Evolutionary conservation across 2,329 filamentous ascomycete genomes (phyloP), one percentile per base, ranked within the genome.

Genomic region (Trichoderma sp.): DNA sequence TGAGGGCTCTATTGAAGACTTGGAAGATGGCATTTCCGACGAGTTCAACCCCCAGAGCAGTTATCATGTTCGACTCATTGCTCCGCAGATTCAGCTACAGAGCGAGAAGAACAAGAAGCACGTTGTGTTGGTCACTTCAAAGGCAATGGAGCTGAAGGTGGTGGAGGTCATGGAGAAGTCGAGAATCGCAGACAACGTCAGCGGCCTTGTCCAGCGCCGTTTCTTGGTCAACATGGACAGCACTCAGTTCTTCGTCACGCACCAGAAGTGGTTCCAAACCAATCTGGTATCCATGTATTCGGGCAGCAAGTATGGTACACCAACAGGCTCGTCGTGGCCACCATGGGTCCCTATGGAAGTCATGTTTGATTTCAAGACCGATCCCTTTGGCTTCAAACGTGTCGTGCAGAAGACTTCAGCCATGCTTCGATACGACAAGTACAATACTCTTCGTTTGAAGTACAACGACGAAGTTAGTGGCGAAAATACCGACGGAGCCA

Each of bases 311-410:
- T 99, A 99, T 76, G 96, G 96, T 47, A 91, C 94, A 35, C 89
- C 92, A 52, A 86, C 88, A 43, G 93, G 93, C 11, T 93, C 94
- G 3, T 90, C 92, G 19, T 99, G 96, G 96, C 96, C 96, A 13
- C 96, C 96, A 0, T 99, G 96, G 96, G 93, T 98, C 58, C 96
- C 96, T 0, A 91, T 99, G 83, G 96, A 99, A 81, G 93, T 97
- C 74, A 97, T 99, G 91, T 97, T 97, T 76, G 94, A 98, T 79
- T 99, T 97, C 79, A 85, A 95, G 72, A 87, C 92, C 6, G 94
- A 97, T 78, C 95, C 96, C 0, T 97, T 97, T 76, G 96, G 96
- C n/a, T 99, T 99, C 84, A 95, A 95, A 78, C 90, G 96, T 70
- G 94, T 99, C 35, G 94, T 99, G 13, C 93, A 98, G 78, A 95